phyloP scores from a whole-genome alignment of 441 rosid species.

The Adansonia rubrostipa region DNA sequence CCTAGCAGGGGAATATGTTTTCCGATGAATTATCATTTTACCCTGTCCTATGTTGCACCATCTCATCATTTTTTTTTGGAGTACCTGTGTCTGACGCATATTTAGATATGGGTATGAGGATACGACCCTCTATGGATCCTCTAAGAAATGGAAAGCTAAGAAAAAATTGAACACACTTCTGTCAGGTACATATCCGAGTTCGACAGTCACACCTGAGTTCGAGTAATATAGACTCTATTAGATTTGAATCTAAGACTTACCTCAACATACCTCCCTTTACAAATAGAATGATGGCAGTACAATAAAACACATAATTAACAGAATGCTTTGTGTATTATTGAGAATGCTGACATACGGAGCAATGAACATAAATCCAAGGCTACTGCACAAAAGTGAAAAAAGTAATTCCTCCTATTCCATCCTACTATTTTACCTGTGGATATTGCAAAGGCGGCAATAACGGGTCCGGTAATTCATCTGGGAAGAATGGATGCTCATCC shows the following conservation, averaged over 20 bases:
- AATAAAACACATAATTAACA: neutral
- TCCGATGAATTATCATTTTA: neutral
- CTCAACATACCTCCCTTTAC: slow-evolving; percentile 6
- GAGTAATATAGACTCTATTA: no score
- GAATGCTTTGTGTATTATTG: neutral
- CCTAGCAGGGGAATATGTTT: neutral
- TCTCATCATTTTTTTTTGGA: no score
- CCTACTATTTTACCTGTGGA: slow-evolving; percentile 54
- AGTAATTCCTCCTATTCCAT: neutral
- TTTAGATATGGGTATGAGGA: no score
- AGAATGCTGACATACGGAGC: neutral
- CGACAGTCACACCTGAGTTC: no score
- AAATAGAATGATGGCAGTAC: neutral
- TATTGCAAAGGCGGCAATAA: slow-evolving; percentile 83
- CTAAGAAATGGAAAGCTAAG: no score
- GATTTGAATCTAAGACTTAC: slow-evolving; percentile 5
- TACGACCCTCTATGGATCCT: no score
- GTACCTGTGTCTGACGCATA: no score
- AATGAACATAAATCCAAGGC: slow-evolving; percentile 5
- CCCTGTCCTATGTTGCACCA: no score
- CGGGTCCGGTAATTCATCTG: slow-evolving; percentile 66
- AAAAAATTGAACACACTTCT: no score
- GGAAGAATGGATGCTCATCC: slow-evolving; percentile 94
- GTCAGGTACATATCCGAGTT: no score
- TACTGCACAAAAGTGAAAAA: neutral